These are phyloP conservation scores for Acer yangbiense DNA, from an alignment of 345 rosid genomes.

Conservation along the genomic window DNA sequence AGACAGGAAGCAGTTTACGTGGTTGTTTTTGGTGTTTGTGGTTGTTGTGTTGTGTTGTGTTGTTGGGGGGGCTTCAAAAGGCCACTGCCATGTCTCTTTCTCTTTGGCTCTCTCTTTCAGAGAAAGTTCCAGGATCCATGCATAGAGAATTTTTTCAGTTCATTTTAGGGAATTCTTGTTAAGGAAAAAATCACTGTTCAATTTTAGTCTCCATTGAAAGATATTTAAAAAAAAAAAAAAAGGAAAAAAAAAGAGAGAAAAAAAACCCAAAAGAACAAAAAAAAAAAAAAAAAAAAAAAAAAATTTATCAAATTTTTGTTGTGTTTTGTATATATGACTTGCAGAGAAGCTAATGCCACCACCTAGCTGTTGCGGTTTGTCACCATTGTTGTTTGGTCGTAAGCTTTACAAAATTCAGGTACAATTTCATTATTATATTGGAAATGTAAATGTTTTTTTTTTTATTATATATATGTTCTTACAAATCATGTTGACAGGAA, in stretches of 20 bases:
- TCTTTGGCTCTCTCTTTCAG: constrained; percentile 46
- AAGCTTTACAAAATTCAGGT: constrained; percentile 50
- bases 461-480: neutral
- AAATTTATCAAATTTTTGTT: no score
- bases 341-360: constrained; percentile 38
- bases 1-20: neutral
- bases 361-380: constrained; percentile 41
- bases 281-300: neutral
- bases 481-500: constrained; percentile 1
- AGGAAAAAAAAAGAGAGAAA: no score
- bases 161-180: neutral
- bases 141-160: neutral
- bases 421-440: neutral
- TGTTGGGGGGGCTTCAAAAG: constrained; percentile 27
- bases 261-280: neutral
- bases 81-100: constrained; percentile 21
- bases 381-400: constrained; percentile 47
- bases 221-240: no score
- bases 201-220: neutral
- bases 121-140: constrained; percentile 47
- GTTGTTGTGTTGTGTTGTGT: no score
- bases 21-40: neutral
- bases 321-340: constrained; percentile 18
- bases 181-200: no score
- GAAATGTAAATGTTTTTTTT: neutral